A percentile compares a stretch with the other conserved stretches of the same genome.
Evolutionary conservation across 2,329 filamentous ascomycete species (phyloP).

Genomic region (Colletotrichum plurivorum): DNA sequence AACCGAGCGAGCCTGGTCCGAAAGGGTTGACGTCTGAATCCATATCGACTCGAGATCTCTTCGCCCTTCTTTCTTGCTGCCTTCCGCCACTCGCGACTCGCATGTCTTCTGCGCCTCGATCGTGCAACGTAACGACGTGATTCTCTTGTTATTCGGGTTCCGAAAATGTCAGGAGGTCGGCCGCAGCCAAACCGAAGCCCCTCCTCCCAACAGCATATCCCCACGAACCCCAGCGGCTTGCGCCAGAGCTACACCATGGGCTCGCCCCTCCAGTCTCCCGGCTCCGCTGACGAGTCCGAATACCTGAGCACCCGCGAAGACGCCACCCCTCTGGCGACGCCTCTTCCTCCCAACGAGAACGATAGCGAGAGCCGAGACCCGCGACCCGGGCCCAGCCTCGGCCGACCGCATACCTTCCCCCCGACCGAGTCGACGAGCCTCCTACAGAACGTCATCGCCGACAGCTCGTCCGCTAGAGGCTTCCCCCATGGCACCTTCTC

Average conservation of each 20-base stretch:
- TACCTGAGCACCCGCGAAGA: conserved; percentile 41
- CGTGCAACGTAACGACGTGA: conserved; percentile 8
- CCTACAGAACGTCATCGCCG: conserved; percentile 52
- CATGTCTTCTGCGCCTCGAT: neutral
- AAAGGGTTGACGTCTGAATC: neutral
- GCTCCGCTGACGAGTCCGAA: conserved; percentile 39
- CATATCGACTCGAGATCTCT: neutral
- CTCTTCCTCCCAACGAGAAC: conserved; percentile 15
- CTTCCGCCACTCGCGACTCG: neutral
- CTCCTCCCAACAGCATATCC: conserved; percentile 53
- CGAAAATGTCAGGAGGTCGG: conserved; percentile 38
- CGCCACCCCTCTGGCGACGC: conserved; percentile 38
- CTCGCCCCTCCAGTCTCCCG: conserved; percentile 33
- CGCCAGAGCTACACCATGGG: conserved; percentile 58
- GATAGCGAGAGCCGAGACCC: conserved; percentile 40
- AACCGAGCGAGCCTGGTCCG: neutral
- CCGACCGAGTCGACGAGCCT: conserved; percentile 67
- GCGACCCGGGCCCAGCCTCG: conserved; percentile 44
- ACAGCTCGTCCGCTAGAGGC: conserved; percentile 59
- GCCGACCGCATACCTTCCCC: conserved; percentile 27
- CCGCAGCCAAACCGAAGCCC: conserved; percentile 36
- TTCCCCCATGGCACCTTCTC: conserved; percentile 86
- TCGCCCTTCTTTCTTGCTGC: neutral
- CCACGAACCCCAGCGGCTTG: conserved; percentile 60
- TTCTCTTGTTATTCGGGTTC: conserved; percentile 6